A percentile compares a stretch with the other conserved stretches of the same genome.
phyloP scores from a whole-genome alignment of 306 rosid genomes.

The Fragaria iinumae region DNA sequence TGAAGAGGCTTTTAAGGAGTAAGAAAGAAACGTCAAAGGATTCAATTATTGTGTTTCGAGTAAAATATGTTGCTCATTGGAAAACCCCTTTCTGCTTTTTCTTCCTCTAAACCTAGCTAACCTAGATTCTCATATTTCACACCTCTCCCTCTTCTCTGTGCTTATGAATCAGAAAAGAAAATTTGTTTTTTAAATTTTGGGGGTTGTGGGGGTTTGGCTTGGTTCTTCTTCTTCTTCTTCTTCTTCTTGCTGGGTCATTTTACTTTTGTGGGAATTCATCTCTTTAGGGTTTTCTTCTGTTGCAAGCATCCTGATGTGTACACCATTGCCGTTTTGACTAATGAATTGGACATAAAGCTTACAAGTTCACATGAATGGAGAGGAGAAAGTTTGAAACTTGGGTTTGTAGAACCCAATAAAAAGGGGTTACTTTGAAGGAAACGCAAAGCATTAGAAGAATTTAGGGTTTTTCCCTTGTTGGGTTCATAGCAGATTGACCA shows the following conservation, averaged over 20 bases:
- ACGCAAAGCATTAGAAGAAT: neutral
- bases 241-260: conserved; percentile 7
- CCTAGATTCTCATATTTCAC: neutral
- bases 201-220: conserved; percentile 1
- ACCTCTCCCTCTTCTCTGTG: no score
- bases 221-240: conserved; percentile 15
- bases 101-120: neutral
- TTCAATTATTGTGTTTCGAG: conserved; percentile 71
- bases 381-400: conserved; percentile 10
- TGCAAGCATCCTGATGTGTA: conserved; percentile 28
- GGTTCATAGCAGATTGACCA: neutral
- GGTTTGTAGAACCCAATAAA: conserved; percentile 12
- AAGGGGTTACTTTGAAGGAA: conserved; percentile 24
- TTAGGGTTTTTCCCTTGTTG: conserved; percentile 4
- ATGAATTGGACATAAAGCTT: neutral
- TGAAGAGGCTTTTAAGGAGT: conserved; percentile 35
- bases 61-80: conserved; percentile 37
- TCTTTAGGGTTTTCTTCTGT: conserved; percentile 34
- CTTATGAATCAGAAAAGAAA: neutral
- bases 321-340: neutral
- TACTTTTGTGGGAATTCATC: conserved; percentile 24
- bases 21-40: conserved; percentile 62
- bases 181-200: neutral
- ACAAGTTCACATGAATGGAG: conserved; percentile 17
- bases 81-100: conserved; percentile 25